Base-by-base conservation (phyloP, 352 stramenopile species). In the Albugo laibachii region DNA sequence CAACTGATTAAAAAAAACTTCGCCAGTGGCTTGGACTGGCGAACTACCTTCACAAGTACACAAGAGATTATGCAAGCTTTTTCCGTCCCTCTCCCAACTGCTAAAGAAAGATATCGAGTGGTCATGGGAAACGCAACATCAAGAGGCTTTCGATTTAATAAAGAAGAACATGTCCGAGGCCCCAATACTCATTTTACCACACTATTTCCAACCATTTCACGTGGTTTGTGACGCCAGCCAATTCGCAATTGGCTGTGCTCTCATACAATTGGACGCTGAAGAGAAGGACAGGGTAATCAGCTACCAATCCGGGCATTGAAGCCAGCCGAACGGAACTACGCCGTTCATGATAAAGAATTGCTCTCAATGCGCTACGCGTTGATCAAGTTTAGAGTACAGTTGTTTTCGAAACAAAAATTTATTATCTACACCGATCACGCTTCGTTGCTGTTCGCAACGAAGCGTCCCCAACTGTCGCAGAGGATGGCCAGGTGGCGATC, bases 401-500 rank as follows among this genome's bases (percentile, higher is more conserved):
- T 50, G n/a, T 8, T 50, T 13, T 12, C 0, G 11, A 10, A 36
- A 5, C 10, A 50, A 8, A 12, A 12, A 8, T 50, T 50, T 13
- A 13, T 50, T 11, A 40, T 50, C 11, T 50, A 50, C 24, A 50
- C 46, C 0, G 46, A 50, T 40, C 46, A 50, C 0, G 46, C 15
- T 18, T 50, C 46, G 1, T 45, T 50, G 19, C 19, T 12, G 0
- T 13, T 11, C 5, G 46, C 1, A 10, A 45, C 35, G 5, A 45
- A 43, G 14, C 14, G 13, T 18, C 5, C 2, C 1, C 46, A 50
- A 1, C 15, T 50, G 6, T 54, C 45, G 13, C 42, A 63, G 19
- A 47, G 57, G 12, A 63, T 61, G 57, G 44, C 39, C 10, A 18
- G 54, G 12, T 65, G 57, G 47, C 40, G 61, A 10, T 44, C 52